Evolutionary conservation across 345 rosid genomes (phyloP).

Genomic region (Linum lewisii): DNA sequence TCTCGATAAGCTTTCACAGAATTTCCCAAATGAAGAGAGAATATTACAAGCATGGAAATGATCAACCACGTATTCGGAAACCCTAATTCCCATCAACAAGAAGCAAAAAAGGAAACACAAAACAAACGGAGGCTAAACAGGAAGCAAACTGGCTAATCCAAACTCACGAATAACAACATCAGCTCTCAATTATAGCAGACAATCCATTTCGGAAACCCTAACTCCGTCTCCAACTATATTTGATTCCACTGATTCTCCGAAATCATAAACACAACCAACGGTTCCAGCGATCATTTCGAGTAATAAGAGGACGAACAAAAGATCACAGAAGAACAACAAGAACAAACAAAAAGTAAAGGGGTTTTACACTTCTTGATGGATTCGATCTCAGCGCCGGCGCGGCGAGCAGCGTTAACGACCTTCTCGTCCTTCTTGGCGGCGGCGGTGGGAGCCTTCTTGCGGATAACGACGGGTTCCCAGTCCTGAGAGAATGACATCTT

Average conservation of each 20-base stretch:
- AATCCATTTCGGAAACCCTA: neutral
- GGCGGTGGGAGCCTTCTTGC: slow-evolving; percentile 58
- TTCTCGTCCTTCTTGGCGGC: slow-evolving; percentile 76
- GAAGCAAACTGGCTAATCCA: neutral
- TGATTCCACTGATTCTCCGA: neutral
- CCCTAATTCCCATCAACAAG: neutral
- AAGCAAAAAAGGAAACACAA: neutral
- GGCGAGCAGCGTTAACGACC: slow-evolving; percentile 80
- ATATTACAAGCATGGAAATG: neutral
- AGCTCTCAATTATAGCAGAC: neutral
- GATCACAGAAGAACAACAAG: neutral
- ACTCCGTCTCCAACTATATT: neutral
- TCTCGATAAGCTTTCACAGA: neutral
- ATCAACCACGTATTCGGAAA: neutral
- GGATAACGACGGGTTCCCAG: slow-evolving; percentile 83
- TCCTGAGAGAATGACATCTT: slow-evolving; percentile 41
- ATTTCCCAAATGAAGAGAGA: neutral
- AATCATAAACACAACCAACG: neutral
- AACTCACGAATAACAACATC: neutral
- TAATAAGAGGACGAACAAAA: neutral
- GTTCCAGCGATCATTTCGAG: neutral
- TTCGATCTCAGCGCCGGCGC: slow-evolving; percentile 72
- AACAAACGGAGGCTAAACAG: no score
- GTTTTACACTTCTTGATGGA: slow-evolving; percentile 44
- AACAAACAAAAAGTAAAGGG: neutral